phyloP scores from a whole-genome alignment of 78 protist species.

The Speleostelium caveatum region DNA sequence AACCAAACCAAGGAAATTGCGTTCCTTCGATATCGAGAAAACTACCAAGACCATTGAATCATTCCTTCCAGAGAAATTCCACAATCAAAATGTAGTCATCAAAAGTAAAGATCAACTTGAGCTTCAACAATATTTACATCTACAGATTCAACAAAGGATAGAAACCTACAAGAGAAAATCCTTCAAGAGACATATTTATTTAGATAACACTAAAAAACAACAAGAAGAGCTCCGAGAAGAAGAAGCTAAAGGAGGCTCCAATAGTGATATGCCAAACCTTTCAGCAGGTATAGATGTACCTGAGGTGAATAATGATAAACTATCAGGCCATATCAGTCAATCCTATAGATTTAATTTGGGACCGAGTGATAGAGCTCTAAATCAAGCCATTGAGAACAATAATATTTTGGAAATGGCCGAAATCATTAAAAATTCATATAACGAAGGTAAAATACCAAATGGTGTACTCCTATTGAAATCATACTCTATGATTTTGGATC shows the following conservation, averaged over 20 bases:
- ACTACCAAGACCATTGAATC: not conserved
- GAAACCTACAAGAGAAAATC: not conserved
- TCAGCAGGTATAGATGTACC: not conserved
- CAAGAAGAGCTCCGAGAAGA: not conserved
- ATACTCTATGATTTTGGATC: not conserved
- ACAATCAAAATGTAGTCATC: too few relatives aligned
- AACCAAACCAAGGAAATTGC: not conserved
- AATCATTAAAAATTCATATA: not conserved
- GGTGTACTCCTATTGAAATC: not conserved
- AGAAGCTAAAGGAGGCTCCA: not conserved
- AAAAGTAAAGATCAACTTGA: not conserved
- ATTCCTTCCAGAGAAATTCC: not conserved
- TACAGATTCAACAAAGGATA: not conserved
- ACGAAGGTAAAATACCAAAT: not conserved
- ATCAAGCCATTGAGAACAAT: not conserved
- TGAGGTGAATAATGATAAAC: not conserved
- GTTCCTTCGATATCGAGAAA: not conserved
- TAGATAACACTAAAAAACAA: not conserved
- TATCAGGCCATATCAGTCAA: not conserved
- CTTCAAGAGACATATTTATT: not conserved
- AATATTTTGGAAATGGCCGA: not conserved
- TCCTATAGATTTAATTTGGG: not conserved
- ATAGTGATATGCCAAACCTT: not conserved
- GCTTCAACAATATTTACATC: not conserved
- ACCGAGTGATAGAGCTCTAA: not conserved